A percentile compares a stretch with the other conserved stretches of the same genome.
phyloP scores from a whole-genome alignment of 768 basidiomycete genomes.

The Russula griseocarnosa region DNA sequence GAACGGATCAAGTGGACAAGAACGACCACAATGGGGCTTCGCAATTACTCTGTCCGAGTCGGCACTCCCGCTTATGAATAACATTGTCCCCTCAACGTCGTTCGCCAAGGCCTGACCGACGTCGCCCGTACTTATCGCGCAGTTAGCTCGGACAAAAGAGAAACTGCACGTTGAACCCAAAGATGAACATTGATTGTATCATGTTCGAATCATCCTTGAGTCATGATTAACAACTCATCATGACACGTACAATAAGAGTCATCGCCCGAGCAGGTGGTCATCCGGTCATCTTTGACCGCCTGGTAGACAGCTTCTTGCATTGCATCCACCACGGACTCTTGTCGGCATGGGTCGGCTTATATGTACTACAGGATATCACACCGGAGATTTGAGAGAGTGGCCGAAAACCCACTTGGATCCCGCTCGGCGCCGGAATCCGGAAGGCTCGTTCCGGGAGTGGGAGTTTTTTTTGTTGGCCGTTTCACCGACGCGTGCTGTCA shows the following conservation, averaged over 20 bases:
- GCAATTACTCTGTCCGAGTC: neutral
- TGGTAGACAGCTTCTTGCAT: neutral
- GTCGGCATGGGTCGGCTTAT: neutral
- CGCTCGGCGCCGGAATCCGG: constrained; percentile 13
- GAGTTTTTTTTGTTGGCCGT: constrained; percentile 8
- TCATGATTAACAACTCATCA: constrained; percentile 1
- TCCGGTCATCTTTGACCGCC: too few relatives aligned
- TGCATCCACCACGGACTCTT: neutral
- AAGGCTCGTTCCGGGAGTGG: neutral
- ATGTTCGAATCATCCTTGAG: neutral
- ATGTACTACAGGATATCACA: neutral
- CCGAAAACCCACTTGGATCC: neutral
- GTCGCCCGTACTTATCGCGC: neutral
- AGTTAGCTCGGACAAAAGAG: neutral
- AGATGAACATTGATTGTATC: neutral
- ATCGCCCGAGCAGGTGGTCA: neutral
- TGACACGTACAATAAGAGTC: neutral
- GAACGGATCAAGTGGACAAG: neutral
- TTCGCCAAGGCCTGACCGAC: neutral
- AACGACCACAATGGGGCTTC: neutral
- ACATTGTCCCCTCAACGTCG: neutral
- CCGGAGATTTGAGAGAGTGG: too few relatives aligned
- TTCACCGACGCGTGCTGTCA: constrained; percentile 20
- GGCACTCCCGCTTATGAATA: neutral
- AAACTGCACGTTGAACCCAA: too few relatives aligned